A percentile compares a stretch with the other conserved stretches of the same genome.
These are phyloP conservation scores for Fusarium sp. DNA, from an alignment of 2,329 filamentous ascomycete species.

Conservation along the genomic window DNA sequence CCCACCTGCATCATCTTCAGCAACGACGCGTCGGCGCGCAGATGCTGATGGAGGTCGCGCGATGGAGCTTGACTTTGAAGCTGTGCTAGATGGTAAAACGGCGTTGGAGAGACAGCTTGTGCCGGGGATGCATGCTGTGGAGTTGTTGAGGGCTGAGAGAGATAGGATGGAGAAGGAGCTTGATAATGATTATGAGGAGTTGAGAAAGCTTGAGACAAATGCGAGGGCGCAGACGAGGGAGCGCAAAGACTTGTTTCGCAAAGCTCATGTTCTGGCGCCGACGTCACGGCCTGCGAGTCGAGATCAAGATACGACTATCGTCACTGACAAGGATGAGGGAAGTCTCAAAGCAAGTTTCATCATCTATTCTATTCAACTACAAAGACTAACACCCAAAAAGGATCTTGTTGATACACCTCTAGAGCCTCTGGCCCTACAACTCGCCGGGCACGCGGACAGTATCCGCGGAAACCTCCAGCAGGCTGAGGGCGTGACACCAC, in stretches of 20 bases:
- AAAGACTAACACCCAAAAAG: conserved; percentile 43
- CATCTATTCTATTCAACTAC: not conserved
- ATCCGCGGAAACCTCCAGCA: conserved; percentile 69
- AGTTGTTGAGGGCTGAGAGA: conserved; percentile 72
- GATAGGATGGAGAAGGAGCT: conserved; percentile 69
- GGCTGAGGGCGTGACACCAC: conserved; percentile 66
- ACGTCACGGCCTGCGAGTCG: conserved; percentile 39
- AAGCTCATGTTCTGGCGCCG: conserved; percentile 66
- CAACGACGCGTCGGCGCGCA: conserved; percentile 33
- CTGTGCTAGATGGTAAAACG: conserved; percentile 71
- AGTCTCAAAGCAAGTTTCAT: conserved; percentile 45
- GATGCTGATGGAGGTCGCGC: conserved; percentile 62
- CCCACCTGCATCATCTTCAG: conserved; percentile 64
- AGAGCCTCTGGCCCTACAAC: conserved; percentile 62
- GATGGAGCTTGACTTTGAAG: conserved; percentile 76
- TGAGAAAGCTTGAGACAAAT: conserved; percentile 68
- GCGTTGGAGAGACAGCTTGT: conserved; percentile 72
- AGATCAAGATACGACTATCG: conserved; percentile 28
- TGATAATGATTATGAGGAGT: conserved; percentile 67
- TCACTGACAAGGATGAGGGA: conserved; percentile 13
- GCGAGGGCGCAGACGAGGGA: conserved; percentile 68
- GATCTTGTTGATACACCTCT: conserved; percentile 61
- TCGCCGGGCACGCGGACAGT: conserved; percentile 70
- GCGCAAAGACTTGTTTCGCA: conserved; percentile 65
- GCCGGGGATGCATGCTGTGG: conserved; percentile 73